These are phyloP conservation scores for Curvularia sp. DNA, from an alignment of 2,329 filamentous ascomycete genomes.

Conservation along the genomic window DNA sequence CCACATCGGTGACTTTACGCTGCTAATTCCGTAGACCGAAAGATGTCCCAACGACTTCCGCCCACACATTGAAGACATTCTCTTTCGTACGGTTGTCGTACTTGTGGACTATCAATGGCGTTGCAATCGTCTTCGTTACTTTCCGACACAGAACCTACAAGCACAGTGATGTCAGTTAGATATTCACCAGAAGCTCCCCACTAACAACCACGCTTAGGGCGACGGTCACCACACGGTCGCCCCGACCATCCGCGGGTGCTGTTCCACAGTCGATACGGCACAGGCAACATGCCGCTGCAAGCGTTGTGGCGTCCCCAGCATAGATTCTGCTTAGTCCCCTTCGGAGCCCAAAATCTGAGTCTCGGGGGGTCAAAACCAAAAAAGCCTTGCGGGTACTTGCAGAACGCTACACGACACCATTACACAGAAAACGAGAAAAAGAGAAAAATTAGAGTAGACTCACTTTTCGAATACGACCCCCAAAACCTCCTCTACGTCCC, in stretches of 20 bases:
- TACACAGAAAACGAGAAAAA: slow-evolving; percentile 1
- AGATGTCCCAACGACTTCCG: background rate
- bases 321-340: slow-evolving; percentile 5
- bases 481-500: slow-evolving; percentile 93
- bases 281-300: slow-evolving; percentile 24
- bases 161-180: slow-evolving; percentile 10
- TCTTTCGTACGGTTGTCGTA: background rate
- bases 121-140: slow-evolving; percentile 15
- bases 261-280: slow-evolving; percentile 13
- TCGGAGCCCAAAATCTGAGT: slow-evolving; percentile 14
- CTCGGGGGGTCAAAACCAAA: slow-evolving; percentile 11
- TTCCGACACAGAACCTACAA: slow-evolving; percentile 37
- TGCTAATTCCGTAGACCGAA: background rate
- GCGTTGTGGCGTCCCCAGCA: slow-evolving; percentile 26
- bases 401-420: slow-evolving; percentile 5
- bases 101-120: background rate
- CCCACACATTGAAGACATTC: background rate
- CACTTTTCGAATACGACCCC: slow-evolving; percentile 98
- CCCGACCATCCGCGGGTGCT: slow-evolving; percentile 3
- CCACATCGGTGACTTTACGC: background rate
- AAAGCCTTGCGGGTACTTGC: slow-evolving; percentile 9
- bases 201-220: slow-evolving; percentile 14
- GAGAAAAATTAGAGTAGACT: slow-evolving; percentile 47
- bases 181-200: background rate
- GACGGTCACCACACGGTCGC: slow-evolving; percentile 8